Percentiles rank a stretch among this genome's conserved stretches.
phyloP scores from a whole-genome alignment of 805 yeast genomes.

The Schwanniomyces polymorphus region DNA sequence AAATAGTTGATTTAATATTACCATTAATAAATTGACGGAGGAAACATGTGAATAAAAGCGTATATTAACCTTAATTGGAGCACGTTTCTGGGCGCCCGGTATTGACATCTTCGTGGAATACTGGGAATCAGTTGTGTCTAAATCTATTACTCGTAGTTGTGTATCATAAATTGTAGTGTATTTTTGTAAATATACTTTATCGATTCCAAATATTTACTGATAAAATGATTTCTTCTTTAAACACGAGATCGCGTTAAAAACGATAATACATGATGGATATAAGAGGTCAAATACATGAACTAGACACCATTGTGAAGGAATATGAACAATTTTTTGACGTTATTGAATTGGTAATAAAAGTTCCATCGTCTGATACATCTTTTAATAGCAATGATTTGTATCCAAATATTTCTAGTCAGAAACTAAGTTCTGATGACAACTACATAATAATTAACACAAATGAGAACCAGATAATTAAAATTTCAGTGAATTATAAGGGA shows the following conservation, averaged over 20 bases:
- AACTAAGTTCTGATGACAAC: neutral
- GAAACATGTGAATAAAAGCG: constrained; percentile 35
- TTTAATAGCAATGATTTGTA: neutral
- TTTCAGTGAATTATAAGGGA: constrained; percentile 27
- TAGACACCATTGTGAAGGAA: neutral
- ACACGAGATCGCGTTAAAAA: neutral
- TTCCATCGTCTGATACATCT: neutral
- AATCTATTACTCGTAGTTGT: constrained; percentile 12
- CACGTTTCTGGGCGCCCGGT: constrained; percentile 50
- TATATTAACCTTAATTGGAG: constrained; percentile 38
- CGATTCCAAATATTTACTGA: neutral
- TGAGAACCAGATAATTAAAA: constrained; percentile 12
- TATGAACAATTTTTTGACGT: constrained; percentile 2
- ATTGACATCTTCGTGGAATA: constrained; percentile 39
- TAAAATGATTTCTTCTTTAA: too few relatives aligned
- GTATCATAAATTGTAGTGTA: neutral
- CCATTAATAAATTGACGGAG: constrained; percentile 16
- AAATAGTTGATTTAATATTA: constrained; percentile 12
- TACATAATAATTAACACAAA: constrained; percentile 12
- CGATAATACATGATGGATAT: neutral
- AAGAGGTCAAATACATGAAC: constrained; percentile 1
- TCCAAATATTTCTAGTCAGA: neutral
- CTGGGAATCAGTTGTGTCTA: constrained; percentile 50
- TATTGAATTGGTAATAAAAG: neutral
- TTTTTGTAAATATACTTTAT: neutral